Evolutionary conservation across 257 asterid species (phyloP), one percentile per base, ranked within the genome.

Genomic region (Rubia yunnanensis): DNA sequence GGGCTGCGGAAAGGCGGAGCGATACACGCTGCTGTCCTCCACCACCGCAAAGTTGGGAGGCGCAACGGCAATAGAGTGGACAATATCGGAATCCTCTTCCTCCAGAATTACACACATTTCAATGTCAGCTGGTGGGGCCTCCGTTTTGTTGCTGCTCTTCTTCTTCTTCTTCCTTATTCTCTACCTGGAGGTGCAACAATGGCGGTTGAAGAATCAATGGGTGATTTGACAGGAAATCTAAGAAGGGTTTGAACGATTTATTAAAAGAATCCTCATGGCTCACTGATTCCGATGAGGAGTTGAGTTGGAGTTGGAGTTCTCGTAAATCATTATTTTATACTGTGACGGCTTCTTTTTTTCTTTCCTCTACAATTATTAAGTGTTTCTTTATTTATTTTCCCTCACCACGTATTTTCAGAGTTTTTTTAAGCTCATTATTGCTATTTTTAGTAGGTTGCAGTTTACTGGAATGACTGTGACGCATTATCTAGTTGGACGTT

Each of bases 1-100:
- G 5, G 83, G 70, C 58, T 73, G 72, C 4, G 85, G 85, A 7
- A 81, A 75, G 64, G 81, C 78, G 68, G 85, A 81, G 56, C 85
- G 79, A 36, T 78, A 81, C 55, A 81, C 69, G 79, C 72, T 72
- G 52, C 73, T 66, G 61, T 78, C 79, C 69, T 75, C 85, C 61
- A 81, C 83, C 54, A 69, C 64, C 4, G 79, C 64, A 28, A 81
- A 78, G 14, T 81, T 78, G 1, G 66, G 64, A 9, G 85, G 83
- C 5, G 85, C 72, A 31, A 70, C 5, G 85, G 73, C 39, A 67
- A 46, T 49, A 68, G 22, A 27, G 48, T 32, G 77, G 41, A 23
- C 32, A 22, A 36, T 32, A 55, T 10, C 58, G 7, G 39, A 30
- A 13, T 30, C 72, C 6, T 66, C 72, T 57, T 70, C 77, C 63